Evolutionary conservation across 345 rosid species (phyloP).

Genomic region (Citrus hindsii): DNA sequence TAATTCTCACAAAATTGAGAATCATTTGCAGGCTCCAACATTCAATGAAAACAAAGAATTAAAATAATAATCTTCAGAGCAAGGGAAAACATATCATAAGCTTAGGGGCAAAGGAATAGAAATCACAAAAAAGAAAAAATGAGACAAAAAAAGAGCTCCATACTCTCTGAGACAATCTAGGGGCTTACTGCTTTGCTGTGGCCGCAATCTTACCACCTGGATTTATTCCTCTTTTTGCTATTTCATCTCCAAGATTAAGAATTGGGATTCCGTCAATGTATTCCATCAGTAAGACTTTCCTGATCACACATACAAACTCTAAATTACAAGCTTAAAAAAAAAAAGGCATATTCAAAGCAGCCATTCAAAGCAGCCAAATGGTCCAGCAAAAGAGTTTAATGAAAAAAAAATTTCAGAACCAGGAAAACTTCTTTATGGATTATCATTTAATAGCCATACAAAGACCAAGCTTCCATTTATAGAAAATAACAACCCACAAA

Average conservation of each 20-base stretch:
- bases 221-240: constrained; percentile 87
- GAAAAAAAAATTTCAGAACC: neutral
- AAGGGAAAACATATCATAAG: neutral
- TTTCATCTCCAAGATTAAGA: constrained; percentile 82
- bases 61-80: neutral
- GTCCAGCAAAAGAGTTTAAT: constrained; percentile 6
- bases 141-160: constrained; percentile 17
- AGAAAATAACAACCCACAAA: neutral
- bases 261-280: constrained; percentile 90
- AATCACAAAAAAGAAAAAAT: neutral
- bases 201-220: constrained; percentile 80
- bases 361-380: constrained; percentile 8
- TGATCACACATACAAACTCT: constrained; percentile 19
- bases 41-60: neutral
- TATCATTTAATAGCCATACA: neutral
- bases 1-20: constrained; percentile 12
- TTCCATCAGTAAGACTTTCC: constrained; percentile 88
- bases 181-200: constrained; percentile 92
- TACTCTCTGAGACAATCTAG: constrained; percentile 41
- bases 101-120: constrained; percentile 15
- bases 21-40: neutral
- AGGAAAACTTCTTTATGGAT: neutral
- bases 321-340: neutral
- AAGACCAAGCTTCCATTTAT: neutral
- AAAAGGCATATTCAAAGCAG: constrained; percentile 3